phyloP scores from a whole-genome alignment of 495 filamentous ascomycete genomes.

The Cercophora scortea region DNA sequence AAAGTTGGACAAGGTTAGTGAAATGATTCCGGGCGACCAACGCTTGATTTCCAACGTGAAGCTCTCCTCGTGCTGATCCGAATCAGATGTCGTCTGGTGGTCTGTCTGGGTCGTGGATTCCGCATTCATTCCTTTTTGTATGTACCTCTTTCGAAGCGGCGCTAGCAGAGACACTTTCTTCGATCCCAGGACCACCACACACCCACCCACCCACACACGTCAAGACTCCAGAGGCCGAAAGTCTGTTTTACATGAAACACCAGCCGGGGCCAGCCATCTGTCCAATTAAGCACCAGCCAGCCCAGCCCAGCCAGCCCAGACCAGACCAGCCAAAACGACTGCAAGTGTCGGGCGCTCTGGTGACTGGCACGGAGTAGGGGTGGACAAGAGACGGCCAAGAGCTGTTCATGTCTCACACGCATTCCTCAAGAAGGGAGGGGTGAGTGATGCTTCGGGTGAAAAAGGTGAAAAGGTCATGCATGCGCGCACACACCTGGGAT shows the following conservation, averaged over 20 bases:
- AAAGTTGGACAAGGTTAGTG: not conserved
- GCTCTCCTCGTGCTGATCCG: not conserved
- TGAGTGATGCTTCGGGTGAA: too few species aligned
- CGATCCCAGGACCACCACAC: not conserved
- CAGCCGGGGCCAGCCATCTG: constrained; percentile 15
- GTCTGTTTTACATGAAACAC: constrained; percentile 23
- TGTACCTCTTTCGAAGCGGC: not conserved
- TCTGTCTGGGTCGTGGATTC: not conserved
- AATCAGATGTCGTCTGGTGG: not conserved
- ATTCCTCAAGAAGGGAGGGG: too few species aligned
- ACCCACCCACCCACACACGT: not conserved
- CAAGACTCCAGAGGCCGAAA: not conserved
- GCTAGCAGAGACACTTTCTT: not conserved
- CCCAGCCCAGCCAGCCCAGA: constrained; percentile 6
- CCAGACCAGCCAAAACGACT: not conserved
- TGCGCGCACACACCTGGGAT: not conserved
- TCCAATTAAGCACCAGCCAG: constrained; percentile 1
- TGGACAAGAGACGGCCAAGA: too few species aligned
- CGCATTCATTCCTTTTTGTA: not conserved
- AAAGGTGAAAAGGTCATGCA: not conserved
- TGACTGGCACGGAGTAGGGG: not conserved
- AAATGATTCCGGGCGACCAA: too few species aligned
- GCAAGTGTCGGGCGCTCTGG: not conserved
- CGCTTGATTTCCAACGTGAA: not conserved
- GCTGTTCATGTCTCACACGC: too few species aligned